Evolutionary conservation across 129 eudicot species (phyloP).

Genomic region (Escallonia rubra): DNA sequence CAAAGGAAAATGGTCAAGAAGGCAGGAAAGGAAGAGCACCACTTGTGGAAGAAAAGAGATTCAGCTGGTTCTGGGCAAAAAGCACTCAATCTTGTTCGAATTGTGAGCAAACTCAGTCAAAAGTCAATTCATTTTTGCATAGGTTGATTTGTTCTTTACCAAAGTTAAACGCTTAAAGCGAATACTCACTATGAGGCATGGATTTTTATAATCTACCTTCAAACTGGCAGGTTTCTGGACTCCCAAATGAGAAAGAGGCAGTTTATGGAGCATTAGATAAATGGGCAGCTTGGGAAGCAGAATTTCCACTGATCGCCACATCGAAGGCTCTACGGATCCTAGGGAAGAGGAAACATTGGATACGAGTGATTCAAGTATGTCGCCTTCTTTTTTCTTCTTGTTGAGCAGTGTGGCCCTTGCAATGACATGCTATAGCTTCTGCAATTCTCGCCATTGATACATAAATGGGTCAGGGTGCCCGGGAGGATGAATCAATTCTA

Average conservation of each 20-base stretch:
- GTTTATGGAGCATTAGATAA: slow-evolving; percentile 84
- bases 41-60: slow-evolving; percentile 77
- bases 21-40: slow-evolving; percentile 70
- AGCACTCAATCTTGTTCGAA: slow-evolving; percentile 66
- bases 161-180: no score
- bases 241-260: slow-evolving; percentile 87
- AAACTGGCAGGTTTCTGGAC: slow-evolving; percentile 54
- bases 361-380: slow-evolving; percentile 68
- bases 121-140: not conserved
- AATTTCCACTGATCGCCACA: slow-evolving; percentile 85
- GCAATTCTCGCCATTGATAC: not conserved
- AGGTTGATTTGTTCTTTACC: no score
- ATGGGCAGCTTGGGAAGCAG: slow-evolving; percentile 90
- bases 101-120: slow-evolving; percentile 30
- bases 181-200: not conserved
- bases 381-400: not conserved
- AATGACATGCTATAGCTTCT: not conserved
- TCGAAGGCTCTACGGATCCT: slow-evolving; percentile 82
- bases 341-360: slow-evolving; percentile 69
- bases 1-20: slow-evolving; percentile 46
- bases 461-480: no score
- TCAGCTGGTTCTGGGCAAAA: slow-evolving; percentile 74
- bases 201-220: not conserved
- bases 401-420: not conserved
- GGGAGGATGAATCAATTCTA: no score